Base-by-base conservation (phyloP, 2,329 filamentous ascomycete genomes). In the Verticillium longisporum region DNA sequence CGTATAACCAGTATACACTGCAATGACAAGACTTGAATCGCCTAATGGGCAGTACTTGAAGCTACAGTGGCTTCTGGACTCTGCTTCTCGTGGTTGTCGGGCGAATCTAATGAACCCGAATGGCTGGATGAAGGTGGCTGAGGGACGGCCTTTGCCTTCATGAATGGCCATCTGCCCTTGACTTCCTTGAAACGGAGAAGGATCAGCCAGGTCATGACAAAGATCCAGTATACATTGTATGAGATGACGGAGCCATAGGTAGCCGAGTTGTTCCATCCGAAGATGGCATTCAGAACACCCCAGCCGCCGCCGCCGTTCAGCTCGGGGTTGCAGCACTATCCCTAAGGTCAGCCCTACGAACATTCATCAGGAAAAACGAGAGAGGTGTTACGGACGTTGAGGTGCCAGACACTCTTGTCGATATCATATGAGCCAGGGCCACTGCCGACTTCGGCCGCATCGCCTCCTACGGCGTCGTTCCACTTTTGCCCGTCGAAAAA, bases 181-280 rank as follows among this genome's bases (percentile, higher is more conserved):
- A 73, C 69, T 34, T 65, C 63, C 11, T 61, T 61, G 53, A 62
- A 62, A 55, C 63, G 63, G 59, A 65, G 60, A 37, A 26, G 45
- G 18, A 65, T 54, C 58, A 65, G 60, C 54, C 63, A 62, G 13
- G 59, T 21, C 59, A 62, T 62, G 7, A 91, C 81, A 9, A 78
- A 79, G 58, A 95, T 75, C 92, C 92, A 97, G 78, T 96, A 96
- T 15, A 94, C 62, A 71, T 95, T 96, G 77, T 96, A 96, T 1
- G 89, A 87, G 64, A 96, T 86, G 65, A 96, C 89, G 1, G 90
- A 93, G 58, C 92, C 91, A 68, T 94, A 92, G 1, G 92, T 96
- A 5, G 90, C 92, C 13, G 89, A 91, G 77, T 96, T 96, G 63
- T 87, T 84, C 92, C 92, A 97, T 62, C 92, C 92, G 11, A 96